Evolutionary conservation across 1,284 basidiomycete genomes (phyloP), one percentile per base, ranked within the genome.

Genomic region (Leccinum fallax): DNA sequence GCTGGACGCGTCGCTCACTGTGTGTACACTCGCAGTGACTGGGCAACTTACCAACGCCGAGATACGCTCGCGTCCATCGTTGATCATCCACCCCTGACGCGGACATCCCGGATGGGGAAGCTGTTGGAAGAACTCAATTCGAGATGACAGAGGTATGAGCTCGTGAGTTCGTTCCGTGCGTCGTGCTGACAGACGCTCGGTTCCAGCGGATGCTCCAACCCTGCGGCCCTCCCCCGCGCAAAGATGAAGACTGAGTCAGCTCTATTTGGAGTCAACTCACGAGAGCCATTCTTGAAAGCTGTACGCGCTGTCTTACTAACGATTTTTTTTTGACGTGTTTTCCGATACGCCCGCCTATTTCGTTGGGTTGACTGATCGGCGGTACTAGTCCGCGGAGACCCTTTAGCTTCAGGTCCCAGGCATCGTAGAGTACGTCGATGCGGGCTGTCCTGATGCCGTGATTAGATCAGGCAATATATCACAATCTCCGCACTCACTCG

Each of bases 31-130:
- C 9, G 19, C 52, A 98, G 97, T 78, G 97, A 99, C 76, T 98
- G 97, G 96, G 78, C 97, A 59, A 97, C 95, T 11, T 94, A 98
- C 78, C 97, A 98, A 76, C 95, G 97, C 77, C 88, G 97, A 49
- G 97, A 99, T 76, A 98, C 96, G 1, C 82, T 94, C 63, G 82
- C 96, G 26, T 92, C 95, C 11, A 95, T 98, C 65, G 87, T 97
- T 53, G 95, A 96, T 2, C 96, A 99, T 75, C 86, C 94, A 3
- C 85, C 93, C 0, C 79, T 99, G 63, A 81, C 89, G 21, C 95
- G 24, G 24, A 24, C 0, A 88, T 98, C 67, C 96, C 96, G 16
- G 97, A 99, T 65, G 95, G 95, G 11, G 94, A 98, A 77, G 84
- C 90, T 52, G 89, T 91, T 63, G 96, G 93, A 2, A 82, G 97